Evolutionary conservation across 2,329 filamentous ascomycete species (phyloP).

Genomic region (Penicillium frequentans): DNA sequence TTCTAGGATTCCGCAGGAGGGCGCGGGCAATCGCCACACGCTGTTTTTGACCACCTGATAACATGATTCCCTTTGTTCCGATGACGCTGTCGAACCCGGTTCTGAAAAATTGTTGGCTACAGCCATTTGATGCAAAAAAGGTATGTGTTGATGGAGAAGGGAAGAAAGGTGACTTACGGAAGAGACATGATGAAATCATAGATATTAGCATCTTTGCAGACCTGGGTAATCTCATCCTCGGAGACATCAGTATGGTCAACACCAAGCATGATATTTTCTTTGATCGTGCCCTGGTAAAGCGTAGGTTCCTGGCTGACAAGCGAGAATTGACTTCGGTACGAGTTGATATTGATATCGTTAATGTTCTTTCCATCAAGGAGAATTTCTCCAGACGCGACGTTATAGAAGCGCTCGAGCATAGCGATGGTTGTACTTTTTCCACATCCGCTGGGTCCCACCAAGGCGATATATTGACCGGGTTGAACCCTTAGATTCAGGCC

Average conservation of each 20-base stretch:
- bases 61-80: slow-evolving; percentile 79
- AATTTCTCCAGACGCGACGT: slow-evolving; percentile 76
- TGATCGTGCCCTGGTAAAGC: slow-evolving; percentile 87
- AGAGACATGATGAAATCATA: slow-evolving; percentile 87
- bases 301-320: slow-evolving; percentile 95
- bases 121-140: too few relatives aligned
- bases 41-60: slow-evolving; percentile 95
- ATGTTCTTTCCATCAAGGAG: slow-evolving; percentile 83
- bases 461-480: slow-evolving; percentile 58
- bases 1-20: slow-evolving; percentile 81
- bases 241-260: slow-evolving; percentile 49
- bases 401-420: slow-evolving; percentile 90
- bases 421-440: slow-evolving; percentile 94
- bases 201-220: slow-evolving; percentile 87
- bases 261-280: slow-evolving; percentile 85
- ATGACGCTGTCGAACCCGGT: slow-evolving; percentile 85
- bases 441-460: slow-evolving; percentile 89
- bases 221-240: slow-evolving; percentile 69
- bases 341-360: slow-evolving; percentile 74
- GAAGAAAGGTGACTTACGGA: slow-evolving; percentile 50
- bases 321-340: slow-evolving; percentile 80
- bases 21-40: slow-evolving; percentile 91
- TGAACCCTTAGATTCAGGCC: slow-evolving; percentile 64
- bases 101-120: slow-evolving; percentile 15
- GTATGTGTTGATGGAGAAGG: too few relatives aligned